Base-by-base conservation (phyloP, 345 rosid genomes). In the Atalantia buxifolia region DNA sequence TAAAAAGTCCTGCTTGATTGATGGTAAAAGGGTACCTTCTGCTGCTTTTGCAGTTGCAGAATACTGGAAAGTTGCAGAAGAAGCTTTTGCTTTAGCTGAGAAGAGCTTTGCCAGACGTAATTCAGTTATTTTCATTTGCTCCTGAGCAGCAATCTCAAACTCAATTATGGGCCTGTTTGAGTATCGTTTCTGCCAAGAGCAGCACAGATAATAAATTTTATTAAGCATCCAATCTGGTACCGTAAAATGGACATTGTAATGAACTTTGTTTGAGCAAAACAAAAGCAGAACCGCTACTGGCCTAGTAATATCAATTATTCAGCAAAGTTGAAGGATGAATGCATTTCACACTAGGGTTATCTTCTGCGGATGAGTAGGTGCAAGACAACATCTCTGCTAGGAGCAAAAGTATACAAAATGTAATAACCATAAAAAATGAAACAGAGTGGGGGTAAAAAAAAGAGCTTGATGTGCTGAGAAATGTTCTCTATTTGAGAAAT, bases 41-140 rank as follows among this genome's bases (percentile, higher is more conserved):
- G 81, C 81, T 84, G 85, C 88, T 72, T 88, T 88, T 33, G 79
- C 82, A 36, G 27, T 50, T 6, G 78, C 68, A 63, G 85, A 55
- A 64, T 69, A 13, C 61, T 79, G 76, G 45, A 78, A 80, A 67
- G 76, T 75, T 65, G 80, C 61, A 16, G 85, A 80, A 31, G 80
- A 75, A 77, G 66, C 78, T 78, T 74, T 79, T 48, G 24, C 81
- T 80, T 86, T 89, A 19, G 83, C 75, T 12, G 89, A 78, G 80
- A 94, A 86, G 60, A 96, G 90, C 83, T 94, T 96, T 63, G 86
- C 90, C 18, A 96, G 91, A 36, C 98, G 95, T 68, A 92, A 85
- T 86, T 96, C 97, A 31, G 86, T 93, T 78, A 96, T 30, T 82
- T 94, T 90, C 99, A 94, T 91, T 81, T 94, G 99, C 84, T 94